Evolutionary conservation across 2,329 filamentous ascomycete genomes (phyloP), one percentile per base, ranked within the genome.

Genomic region (Coniochaeta sp.): DNA sequence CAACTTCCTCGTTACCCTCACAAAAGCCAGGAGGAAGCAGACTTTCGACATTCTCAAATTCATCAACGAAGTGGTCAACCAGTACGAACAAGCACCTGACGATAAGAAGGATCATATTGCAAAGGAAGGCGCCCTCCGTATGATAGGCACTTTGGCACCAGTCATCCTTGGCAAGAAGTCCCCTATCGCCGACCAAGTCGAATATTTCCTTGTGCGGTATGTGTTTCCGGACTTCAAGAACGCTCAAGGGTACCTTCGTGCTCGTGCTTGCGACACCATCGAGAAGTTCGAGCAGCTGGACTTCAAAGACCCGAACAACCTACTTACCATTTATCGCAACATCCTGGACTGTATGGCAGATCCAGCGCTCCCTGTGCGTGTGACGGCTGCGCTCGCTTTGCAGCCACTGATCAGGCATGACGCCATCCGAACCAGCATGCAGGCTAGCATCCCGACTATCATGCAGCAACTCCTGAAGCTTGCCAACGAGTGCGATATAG

Each of bases 401-500:
- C 95, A 99, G 74, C 93, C 95, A 47, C 84, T 99, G 44, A 99
- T 99, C 71, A 85, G 95, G 64, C 95, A 99, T 76, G 93, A 98
- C 67, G 84, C 95, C 58, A 97, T 99, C 70, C 89, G 93, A 61
- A 89, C 87, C 44, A 95, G 90, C 75, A 98, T 99, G 95, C 93
- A 97, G 76, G 87, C 93, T 70, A 97, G 93, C 73, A 99, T 99
- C 66, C 93, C 95, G 17, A 96, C 96, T 69, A 98, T 99, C 70
- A 99, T 99, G 95, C 96, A 98, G 76, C 93, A 99, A 75, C 83
- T 99, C 16, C 82, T 99, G 59, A 98, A 98, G 78, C 80, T 99
- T 61, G 93, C 95, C 31, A 99, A 99, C 71, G 95, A 99, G 76
- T 95, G 96, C 61, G 95, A 99, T 71, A 93, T 99, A 56, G 95